Evolutionary conservation across 2,329 filamentous ascomycete genomes (phyloP).

Genomic region (Karstenula rhodostoma): DNA sequence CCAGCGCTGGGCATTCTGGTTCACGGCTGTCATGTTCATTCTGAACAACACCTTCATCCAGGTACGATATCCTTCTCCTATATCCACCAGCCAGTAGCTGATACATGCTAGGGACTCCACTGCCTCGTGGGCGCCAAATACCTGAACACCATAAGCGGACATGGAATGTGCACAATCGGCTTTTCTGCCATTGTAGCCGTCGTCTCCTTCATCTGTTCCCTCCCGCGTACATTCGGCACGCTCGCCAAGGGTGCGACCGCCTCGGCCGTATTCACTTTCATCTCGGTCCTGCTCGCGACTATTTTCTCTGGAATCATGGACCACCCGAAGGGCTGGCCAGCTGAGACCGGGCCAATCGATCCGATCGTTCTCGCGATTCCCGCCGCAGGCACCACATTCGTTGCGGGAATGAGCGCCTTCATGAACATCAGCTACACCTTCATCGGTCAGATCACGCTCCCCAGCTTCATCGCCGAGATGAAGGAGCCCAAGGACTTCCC

Average conservation of each 20-base stretch:
- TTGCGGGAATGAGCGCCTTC: conserved; percentile 84
- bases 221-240: conserved; percentile 84
- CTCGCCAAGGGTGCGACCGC: conserved; percentile 80
- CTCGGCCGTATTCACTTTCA: conserved; percentile 87
- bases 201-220: conserved; percentile 78
- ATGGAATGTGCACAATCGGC: conserved; percentile 77
- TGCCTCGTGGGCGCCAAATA: conserved; percentile 86
- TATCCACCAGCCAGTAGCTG: conserved; percentile 21
- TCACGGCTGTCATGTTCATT: conserved; percentile 84
- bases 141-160: conserved; percentile 84
- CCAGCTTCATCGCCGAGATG: conserved; percentile 97
- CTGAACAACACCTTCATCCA: conserved; percentile 95
- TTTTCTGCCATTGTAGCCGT: conserved; percentile 79
- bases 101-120: conserved; percentile 69
- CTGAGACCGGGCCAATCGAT: conserved; percentile 67
- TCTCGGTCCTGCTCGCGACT: conserved; percentile 84
- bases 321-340: conserved; percentile 72
- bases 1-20: conserved; percentile 73
- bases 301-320: conserved; percentile 81
- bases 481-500: conserved; percentile 81
- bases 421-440: conserved; percentile 97
- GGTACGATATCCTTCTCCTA: conserved; percentile 49
- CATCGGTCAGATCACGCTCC: conserved; percentile 92
- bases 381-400: conserved; percentile 76
- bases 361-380: conserved; percentile 75